Evolutionary conservation across 164 flowering plant genomes (phyloP).

Genomic region (Chimonanthus praecox): DNA sequence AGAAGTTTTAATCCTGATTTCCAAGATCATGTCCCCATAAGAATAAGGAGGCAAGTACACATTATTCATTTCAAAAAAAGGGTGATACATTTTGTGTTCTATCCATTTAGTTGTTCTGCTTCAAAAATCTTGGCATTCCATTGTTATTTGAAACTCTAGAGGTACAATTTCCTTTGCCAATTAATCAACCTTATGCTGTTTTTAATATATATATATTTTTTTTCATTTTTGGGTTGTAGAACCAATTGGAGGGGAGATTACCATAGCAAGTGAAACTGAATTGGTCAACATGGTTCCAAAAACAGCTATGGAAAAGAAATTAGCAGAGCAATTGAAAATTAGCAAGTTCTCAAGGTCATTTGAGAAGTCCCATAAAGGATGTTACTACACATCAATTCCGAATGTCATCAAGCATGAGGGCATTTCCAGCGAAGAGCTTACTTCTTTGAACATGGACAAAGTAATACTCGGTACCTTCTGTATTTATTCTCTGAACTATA

Average conservation of each 20-base stretch:
- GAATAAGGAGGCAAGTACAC: too few relatives aligned
- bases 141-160: not conserved
- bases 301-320: constrained; percentile 56
- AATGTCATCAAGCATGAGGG: constrained; percentile 69
- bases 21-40: too few relatives aligned
- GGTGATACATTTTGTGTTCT: too few relatives aligned
- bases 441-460: constrained; percentile 90
- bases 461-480: constrained; percentile 24
- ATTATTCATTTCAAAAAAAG: too few relatives aligned
- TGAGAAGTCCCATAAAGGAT: constrained; percentile 41
- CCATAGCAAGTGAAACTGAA: constrained; percentile 54
- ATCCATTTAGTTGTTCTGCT: too few relatives aligned
- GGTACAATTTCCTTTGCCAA: not conserved
- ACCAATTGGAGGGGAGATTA: constrained; percentile 89
- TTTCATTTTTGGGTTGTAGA: constrained; percentile 33
- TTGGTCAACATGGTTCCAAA: constrained; percentile 36
- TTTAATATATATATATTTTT: too few relatives aligned
- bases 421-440: constrained; percentile 57
- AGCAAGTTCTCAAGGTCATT: constrained; percentile 33
- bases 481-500: not conserved
- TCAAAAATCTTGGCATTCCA: not conserved
- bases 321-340: constrained; percentile 56
- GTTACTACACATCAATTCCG: constrained; percentile 79
- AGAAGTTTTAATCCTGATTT: too few relatives aligned
- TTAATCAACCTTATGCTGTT: not conserved